phyloP scores from a whole-genome alignment of 73 alveolate species.

The Symbiodinium pilosum region DNA sequence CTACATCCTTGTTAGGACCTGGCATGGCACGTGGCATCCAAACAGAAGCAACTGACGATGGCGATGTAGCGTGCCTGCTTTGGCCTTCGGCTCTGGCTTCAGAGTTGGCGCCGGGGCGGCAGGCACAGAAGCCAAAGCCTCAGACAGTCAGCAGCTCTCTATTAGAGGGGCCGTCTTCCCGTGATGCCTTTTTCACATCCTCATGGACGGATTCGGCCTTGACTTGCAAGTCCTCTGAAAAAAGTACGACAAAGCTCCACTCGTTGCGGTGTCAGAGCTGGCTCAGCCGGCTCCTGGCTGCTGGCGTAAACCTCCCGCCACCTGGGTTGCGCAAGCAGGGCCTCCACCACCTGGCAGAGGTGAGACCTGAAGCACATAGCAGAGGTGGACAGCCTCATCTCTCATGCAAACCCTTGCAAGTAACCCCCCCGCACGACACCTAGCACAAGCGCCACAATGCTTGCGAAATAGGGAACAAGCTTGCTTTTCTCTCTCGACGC shows the following conservation, averaged over 20 bases:
- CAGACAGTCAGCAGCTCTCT: background rate
- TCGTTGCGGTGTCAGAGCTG: background rate
- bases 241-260: no score
- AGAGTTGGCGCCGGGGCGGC: background rate
- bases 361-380: background rate
- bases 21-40: background rate
- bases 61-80: background rate
- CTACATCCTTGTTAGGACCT: background rate
- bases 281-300: background rate
- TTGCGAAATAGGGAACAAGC: no score
- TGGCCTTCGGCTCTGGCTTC: background rate
- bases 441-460: no score
- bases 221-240: background rate
- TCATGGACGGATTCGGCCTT: background rate
- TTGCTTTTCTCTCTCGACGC: no score
- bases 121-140: background rate
- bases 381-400: no score
- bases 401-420: no score
- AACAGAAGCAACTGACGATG: background rate
- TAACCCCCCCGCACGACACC: no score
- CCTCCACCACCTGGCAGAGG: conserved; percentile 13
- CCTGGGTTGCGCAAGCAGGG: background rate
- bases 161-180: background rate
- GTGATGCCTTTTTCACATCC: background rate
- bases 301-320: background rate